Base-by-base conservation (phyloP, 2,329 filamentous ascomycete species). In the Didymella lethalis region DNA sequence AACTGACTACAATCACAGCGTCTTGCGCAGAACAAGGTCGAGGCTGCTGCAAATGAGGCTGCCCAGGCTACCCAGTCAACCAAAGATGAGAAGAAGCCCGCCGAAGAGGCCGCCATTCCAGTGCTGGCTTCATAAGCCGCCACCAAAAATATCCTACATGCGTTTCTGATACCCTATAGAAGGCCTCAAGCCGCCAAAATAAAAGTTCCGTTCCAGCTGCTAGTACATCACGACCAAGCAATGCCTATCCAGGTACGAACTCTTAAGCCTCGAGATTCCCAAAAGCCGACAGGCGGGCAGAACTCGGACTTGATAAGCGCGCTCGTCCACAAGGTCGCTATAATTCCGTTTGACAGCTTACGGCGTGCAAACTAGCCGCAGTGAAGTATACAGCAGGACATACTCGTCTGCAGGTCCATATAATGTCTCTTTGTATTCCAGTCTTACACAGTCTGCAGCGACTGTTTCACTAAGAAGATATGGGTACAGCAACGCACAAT, bases 11-110 rank as follows among this genome's bases (percentile, higher is more conserved):
- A 12, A 28, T 20, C 18, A 14, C 52, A 79, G 69, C 79, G 80
- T 38, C 77, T 83, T 47, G 75, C 79, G 20, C 79, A 82, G 59
- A 80, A 80, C 66, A 76, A 71, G 49, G 72, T 74, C 40, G 73
- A 76, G 26, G 72, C 70, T 6, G 65, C 71, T 20, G 64, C 43
- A 4, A 47, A 41, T 12, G 31, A 45, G 29, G 40, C 41, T 23
- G 26, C 47, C 2, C 51, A 54, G 32, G 43, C 51, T 2, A 54
- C 50, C 10, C 56, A 59, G 12, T 59, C 56, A n/a, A 20, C 38
- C 11, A 23, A 54, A 14, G 40, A 54, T 12, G 60, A 67, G 26
- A 61, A 70, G 23, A 66, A 62, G 12, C 51, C 64, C 7, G 59
- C 65, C 1, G 60, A 64, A 20, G 67, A 71, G 55, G 65, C 67